phyloP scores from a whole-genome alignment of 805 yeast species.

The Candida suzukii region DNA sequence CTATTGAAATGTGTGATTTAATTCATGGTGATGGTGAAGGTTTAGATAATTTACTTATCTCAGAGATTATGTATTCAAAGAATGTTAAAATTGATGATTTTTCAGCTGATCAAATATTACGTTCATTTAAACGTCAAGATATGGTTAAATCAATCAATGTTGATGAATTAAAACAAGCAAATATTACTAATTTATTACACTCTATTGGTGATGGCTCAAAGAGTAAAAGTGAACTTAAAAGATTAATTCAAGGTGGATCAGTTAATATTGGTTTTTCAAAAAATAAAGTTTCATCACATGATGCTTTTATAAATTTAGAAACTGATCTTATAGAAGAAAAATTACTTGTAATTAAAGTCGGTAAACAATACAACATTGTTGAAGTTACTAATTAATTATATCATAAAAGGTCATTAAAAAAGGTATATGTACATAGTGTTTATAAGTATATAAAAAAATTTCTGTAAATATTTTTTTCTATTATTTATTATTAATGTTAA shows the following conservation, averaged over 20 bases:
- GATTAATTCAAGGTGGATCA: constrained; percentile 63
- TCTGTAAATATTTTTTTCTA: no score
- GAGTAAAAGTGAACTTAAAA: constrained; percentile 25
- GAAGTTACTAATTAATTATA: constrained; percentile 21
- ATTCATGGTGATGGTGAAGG: constrained; percentile 82
- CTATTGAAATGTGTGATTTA: constrained; percentile 79
- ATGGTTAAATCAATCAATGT: constrained; percentile 35
- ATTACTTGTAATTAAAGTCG: constrained; percentile 62
- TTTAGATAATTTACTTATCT: constrained; percentile 54
- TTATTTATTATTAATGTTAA: no score
- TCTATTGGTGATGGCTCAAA: constrained; percentile 39
- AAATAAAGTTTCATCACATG: constrained; percentile 40
- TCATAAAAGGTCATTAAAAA: neutral
- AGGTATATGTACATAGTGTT: constrained; percentile 6
- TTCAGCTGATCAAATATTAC: constrained; percentile 30
- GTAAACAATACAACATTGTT: constrained; percentile 64
- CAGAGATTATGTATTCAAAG: constrained; percentile 51
- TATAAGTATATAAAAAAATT: no score
- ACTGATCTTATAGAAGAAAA: constrained; percentile 51
- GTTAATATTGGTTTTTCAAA: constrained; percentile 63
- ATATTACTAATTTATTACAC: constrained; percentile 43
- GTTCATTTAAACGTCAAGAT: constrained; percentile 53
- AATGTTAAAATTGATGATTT: constrained; percentile 5
- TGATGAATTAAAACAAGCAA: constrained; percentile 23
- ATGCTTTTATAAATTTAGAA: constrained; percentile 36